Evolutionary conservation across 441 rosid genomes (phyloP).

Genomic region (Populus hybrid): DNA sequence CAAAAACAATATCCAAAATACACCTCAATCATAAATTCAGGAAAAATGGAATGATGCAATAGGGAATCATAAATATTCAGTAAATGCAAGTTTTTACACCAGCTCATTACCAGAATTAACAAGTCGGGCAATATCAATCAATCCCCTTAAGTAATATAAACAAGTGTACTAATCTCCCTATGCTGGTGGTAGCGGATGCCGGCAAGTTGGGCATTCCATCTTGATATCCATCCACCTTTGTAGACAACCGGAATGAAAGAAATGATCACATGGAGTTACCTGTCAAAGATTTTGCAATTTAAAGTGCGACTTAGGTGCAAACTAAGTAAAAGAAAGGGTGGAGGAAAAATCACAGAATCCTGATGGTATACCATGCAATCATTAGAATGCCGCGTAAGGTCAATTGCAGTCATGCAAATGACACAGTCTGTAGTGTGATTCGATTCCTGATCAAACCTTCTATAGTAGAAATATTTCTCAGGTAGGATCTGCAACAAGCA

Average conservation of each 20-base stretch:
- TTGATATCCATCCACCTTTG: constrained; percentile 99
- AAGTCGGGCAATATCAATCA: constrained; percentile 23
- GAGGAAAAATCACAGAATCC: background rate
- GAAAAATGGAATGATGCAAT: background rate
- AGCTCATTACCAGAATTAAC: constrained; percentile 32
- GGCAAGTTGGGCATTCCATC: constrained; percentile 99
- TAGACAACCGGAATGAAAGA: constrained; percentile 90
- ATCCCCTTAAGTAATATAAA: constrained; percentile 32
- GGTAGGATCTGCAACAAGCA: constrained; percentile 70
- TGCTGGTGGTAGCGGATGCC: constrained; percentile 87
- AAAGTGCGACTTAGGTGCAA: constrained; percentile 6
- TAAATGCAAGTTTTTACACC: background rate
- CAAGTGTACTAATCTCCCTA: constrained; percentile 31
- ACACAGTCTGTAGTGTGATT: constrained; percentile 73
- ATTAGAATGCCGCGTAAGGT: constrained; percentile 54
- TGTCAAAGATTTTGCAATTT: constrained; percentile 29
- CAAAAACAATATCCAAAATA: background rate
- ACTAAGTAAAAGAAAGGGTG: background rate
- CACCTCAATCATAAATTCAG: background rate
- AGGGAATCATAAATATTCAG: background rate
- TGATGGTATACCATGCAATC: constrained; percentile 74
- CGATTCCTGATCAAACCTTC: constrained; percentile 53
- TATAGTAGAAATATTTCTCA: constrained; percentile 87
- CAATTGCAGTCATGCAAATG: constrained; percentile 92
- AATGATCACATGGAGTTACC: constrained; percentile 98